Evolutionary conservation across 2,329 filamentous ascomycete species (phyloP), one percentile per base, ranked within the genome.

Genomic region (Clonostachys solani): DNA sequence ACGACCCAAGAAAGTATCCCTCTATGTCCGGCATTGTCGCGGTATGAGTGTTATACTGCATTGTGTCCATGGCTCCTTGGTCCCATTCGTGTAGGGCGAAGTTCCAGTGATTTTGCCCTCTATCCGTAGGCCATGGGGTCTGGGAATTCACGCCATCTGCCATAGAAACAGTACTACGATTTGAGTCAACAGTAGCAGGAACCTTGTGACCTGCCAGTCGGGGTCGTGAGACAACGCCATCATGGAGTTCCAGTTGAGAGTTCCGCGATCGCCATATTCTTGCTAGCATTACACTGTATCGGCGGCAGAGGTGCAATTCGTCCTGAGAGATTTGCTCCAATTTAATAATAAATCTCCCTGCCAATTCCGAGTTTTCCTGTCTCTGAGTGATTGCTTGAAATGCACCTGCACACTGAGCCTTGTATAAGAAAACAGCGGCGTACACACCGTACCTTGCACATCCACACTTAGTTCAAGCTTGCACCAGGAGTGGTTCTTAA

Each of bases 251-350:
- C 23, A 8, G 23, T 29, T 29, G 23, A 29, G 23, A 29, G 23
- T 29, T 1, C 9, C 8, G 9, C 9, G 9, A 29, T 29, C 23
- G 50, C 84, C 85, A 49, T 86, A 88, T 63, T 83, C 87, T 37
- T 81, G 72, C 37, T 80, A 83, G 58, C 73, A 81, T 43, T 81
- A 81, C 70, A 47, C 74, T 74, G 51, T 84, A 80, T 18, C 84
- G 81, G 47, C 83, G 77, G 83, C 83, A 87, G 58, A 83, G 82
- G 65, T 87, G 87, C 49, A 87, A 81, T 60, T 86, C 77, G 4
- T n/a, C 77, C n/a, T 74, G 71, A 16, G 84, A 84, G 50, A 87
- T 84, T 36, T 69, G 65, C 58, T 76, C 81, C 78, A 88, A 87
- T 40, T 85, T 80, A 61, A 89, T 82, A 71, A 88, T 88, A 63